These are phyloP conservation scores for Eutypa lata DNA, from an alignment of 2,329 filamentous ascomycete genomes.

Conservation along the genomic window DNA sequence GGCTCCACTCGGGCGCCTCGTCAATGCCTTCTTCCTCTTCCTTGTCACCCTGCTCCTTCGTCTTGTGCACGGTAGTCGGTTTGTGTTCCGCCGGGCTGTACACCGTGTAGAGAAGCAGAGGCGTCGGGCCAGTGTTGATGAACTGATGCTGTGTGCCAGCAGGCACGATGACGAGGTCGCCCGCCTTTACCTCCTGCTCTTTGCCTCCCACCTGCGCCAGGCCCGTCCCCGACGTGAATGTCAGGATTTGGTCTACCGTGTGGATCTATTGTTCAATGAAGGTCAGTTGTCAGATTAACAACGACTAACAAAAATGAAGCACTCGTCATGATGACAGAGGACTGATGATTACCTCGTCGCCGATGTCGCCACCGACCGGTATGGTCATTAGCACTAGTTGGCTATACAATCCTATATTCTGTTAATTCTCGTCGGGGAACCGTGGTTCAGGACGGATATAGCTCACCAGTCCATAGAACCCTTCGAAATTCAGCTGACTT, in stretches of 20 bases:
- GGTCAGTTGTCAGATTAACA: too few relatives aligned
- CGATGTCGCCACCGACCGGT: constrained; percentile 61
- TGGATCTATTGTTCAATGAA: too few relatives aligned
- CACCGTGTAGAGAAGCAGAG: constrained; percentile 60
- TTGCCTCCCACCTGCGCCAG: constrained; percentile 57
- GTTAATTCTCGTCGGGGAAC: not conserved
- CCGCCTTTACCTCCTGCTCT: constrained; percentile 45
- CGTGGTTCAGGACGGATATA: not conserved
- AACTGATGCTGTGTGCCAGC: constrained; percentile 66
- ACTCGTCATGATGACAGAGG: too few relatives aligned
- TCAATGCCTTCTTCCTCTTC: constrained; percentile 60
- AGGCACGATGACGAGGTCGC: constrained; percentile 46
- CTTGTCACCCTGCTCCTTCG: constrained; percentile 60
- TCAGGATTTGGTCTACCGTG: constrained; percentile 62
- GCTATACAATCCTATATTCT: constrained; percentile 47
- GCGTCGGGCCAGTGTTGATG: constrained; percentile 56
- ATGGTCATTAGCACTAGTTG: constrained; percentile 65
- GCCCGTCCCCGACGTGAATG: constrained; percentile 59
- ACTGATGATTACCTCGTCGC: constrained; percentile 51
- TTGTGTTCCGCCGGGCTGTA: constrained; percentile 63
- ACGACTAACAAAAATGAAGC: too few relatives aligned
- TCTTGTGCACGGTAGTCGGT: constrained; percentile 56
- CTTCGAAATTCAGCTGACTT: constrained; percentile 57
- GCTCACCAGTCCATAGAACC: constrained; percentile 52
- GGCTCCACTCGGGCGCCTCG: constrained; percentile 58